Percentiles rank a stretch among this genome's conserved stretches.
Conservation (phyloP, 306 rosid species). For the Inga laurina region DNA sequence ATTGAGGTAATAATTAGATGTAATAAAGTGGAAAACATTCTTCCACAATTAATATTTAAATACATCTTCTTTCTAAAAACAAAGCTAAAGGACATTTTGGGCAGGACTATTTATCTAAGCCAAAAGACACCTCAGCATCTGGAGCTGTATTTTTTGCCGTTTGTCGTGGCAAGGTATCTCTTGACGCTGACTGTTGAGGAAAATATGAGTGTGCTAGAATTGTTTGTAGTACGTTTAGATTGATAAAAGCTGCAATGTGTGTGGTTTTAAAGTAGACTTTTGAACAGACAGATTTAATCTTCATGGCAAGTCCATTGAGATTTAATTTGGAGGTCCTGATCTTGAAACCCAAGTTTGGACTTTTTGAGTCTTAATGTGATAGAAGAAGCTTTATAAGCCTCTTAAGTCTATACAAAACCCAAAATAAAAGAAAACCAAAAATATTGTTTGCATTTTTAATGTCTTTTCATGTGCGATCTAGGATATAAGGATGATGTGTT, state of each 20-base stretch:
- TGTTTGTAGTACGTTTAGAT: conserved; percentile 23
- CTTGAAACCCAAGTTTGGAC: neutral
- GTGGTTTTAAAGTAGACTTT: neutral
- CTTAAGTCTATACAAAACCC: neutral
- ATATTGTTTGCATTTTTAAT: neutral
- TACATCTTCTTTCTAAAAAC: conserved; percentile 27
- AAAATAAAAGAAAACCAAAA: neutral
- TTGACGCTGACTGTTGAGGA: conserved; percentile 19
- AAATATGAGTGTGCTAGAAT: conserved; percentile 16
- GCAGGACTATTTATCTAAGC: conserved; percentile 87
- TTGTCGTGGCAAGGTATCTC: conserved; percentile 94
- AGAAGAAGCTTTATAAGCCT: neutral
- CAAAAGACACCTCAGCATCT: conserved; percentile 74
- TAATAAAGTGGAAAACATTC: conserved; percentile 23
- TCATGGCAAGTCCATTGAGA: neutral
- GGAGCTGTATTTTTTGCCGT: conserved; percentile 97
- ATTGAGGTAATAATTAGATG: conserved; percentile 64
- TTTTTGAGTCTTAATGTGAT: neutral
- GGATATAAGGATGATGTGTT: neutral
- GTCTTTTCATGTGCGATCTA: neutral
- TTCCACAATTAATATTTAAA: conserved; percentile 23
- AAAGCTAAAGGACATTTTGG: conserved; percentile 25
- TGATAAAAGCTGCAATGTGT: neutral
- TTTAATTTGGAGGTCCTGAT: neutral
- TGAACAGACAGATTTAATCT: neutral